Conservation (phyloP, 208 protist species). For the Crithidia mellificae region DNA sequence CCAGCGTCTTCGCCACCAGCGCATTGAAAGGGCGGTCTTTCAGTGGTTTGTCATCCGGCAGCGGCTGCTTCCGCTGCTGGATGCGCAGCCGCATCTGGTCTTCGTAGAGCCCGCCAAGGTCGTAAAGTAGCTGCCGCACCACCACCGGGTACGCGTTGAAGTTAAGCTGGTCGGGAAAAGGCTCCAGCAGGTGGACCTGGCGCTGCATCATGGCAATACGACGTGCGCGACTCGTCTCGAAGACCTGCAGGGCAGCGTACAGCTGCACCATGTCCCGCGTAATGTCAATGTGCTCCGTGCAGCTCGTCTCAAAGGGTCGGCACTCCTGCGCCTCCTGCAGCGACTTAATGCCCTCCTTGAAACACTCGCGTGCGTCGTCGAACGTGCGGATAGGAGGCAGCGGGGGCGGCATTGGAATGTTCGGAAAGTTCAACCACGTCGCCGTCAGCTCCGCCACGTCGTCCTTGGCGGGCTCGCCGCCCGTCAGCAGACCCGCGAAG, state of each 20-base stretch:
- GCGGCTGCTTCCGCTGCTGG: slow-evolving; percentile 54
- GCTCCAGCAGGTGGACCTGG: slow-evolving; percentile 60
- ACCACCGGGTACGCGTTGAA: slow-evolving; percentile 87
- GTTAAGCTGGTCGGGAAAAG: slow-evolving; percentile 77
- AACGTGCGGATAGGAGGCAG: slow-evolving; percentile 58
- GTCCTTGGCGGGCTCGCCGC: slow-evolving; percentile 12
- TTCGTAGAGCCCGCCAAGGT: slow-evolving; percentile 76
- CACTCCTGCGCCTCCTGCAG: slow-evolving; percentile 75
- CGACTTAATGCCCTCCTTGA: slow-evolving; percentile 68
- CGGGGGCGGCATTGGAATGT: slow-evolving; percentile 35
- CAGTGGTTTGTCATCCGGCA: slow-evolving; percentile 57
- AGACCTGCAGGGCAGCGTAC: slow-evolving; percentile 59
- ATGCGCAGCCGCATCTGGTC: slow-evolving; percentile 69
- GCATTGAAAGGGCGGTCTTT: slow-evolving; percentile 72
- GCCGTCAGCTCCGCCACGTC: slow-evolving; percentile 13
- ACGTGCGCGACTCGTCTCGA: slow-evolving; percentile 62
- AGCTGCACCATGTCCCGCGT: slow-evolving; percentile 67
- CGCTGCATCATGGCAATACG: slow-evolving; percentile 81
- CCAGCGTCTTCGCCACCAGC: slow-evolving; percentile 50
- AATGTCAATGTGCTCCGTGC: slow-evolving; percentile 86
- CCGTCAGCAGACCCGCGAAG: slow-evolving; percentile 40
- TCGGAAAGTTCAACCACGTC: slow-evolving; percentile 80
- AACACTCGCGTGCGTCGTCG: slow-evolving; percentile 71
- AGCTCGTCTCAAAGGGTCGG: slow-evolving; percentile 81
- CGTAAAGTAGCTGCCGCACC: slow-evolving; percentile 82